Conservation (phyloP, 805 yeast genomes). For the Pichia pseudocactophila region DNA sequence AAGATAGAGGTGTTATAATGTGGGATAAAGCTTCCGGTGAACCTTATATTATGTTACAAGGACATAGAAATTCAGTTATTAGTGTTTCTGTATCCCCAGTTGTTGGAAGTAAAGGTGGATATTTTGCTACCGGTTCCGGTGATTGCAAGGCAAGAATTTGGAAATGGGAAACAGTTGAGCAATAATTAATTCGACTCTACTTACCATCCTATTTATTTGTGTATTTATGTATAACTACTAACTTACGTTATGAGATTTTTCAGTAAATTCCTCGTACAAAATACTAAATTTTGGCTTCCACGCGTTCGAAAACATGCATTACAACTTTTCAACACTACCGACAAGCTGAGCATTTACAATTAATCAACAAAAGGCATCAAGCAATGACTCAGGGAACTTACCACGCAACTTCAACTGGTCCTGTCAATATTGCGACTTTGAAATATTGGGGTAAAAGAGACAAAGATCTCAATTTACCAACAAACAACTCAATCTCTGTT, state of each 20-base stretch:
- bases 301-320: too few species aligned
- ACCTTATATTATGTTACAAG: conserved; percentile 91
- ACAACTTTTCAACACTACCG: too few species aligned
- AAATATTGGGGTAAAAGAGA: conserved; percentile 99
- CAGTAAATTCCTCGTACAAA: too few species aligned
- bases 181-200: background rate
- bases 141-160: conserved; percentile 96
- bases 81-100: conserved; percentile 86
- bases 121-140: conserved; percentile 96
- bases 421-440: conserved; percentile 95
- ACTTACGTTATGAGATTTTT: background rate
- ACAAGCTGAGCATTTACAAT: background rate
- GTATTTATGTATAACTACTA: background rate
- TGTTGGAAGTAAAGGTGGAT: conserved; percentile 55
- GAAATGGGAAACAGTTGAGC: conserved; percentile 55
- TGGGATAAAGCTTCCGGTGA: conserved; percentile 93
- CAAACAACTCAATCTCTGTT: conserved; percentile 92
- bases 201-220: background rate
- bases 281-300: too few species aligned
- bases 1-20: conserved; percentile 93
- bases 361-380: background rate
- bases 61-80: conserved; percentile 92
- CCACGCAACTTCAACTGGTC: conserved; percentile 85
- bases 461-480: conserved; percentile 78
- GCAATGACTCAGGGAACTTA: conserved; percentile 30